Evolutionary conservation across 352 stramenopile species (phyloP).

Genomic region (Globisporangium sylvaticum): DNA sequence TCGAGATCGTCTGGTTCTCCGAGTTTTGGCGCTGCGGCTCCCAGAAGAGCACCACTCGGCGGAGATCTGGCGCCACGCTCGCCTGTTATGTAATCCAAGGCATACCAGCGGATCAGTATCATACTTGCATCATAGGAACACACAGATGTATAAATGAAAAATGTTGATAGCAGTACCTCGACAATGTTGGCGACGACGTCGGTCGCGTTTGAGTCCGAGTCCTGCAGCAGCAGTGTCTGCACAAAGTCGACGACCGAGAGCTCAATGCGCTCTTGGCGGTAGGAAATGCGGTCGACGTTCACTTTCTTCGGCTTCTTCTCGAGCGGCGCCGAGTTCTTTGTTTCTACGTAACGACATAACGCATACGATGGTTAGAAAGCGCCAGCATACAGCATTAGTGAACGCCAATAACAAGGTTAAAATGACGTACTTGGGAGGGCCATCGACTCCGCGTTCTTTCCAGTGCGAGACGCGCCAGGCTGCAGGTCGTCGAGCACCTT

Average conservation of each 20-base stretch:
- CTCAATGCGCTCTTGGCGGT: conserved; percentile 71
- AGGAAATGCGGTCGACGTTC: conserved; percentile 60
- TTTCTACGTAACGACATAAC: conserved; percentile 39
- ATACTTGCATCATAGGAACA: not conserved
- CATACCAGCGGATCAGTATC: not conserved
- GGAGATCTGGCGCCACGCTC: conserved; percentile 63
- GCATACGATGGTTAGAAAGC: not conserved
- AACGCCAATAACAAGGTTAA: not conserved
- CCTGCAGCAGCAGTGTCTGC: conserved; percentile 61
- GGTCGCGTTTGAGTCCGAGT: conserved; percentile 51
- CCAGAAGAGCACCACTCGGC: conserved; percentile 68
- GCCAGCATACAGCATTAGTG: not conserved
- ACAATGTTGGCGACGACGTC: conserved; percentile 68
- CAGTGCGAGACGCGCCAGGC: conserved; percentile 20
- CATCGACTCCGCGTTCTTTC: conserved; percentile 57
- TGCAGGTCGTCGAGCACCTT: conserved; percentile 69
- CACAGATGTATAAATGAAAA: not conserved
- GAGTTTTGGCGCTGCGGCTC: conserved; percentile 65
- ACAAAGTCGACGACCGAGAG: conserved; percentile 62
- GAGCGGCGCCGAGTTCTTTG: conserved; percentile 59
- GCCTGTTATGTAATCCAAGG: conserved; percentile 23
- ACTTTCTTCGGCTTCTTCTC: conserved; percentile 68
- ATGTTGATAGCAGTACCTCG: conserved; percentile 31
- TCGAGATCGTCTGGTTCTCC: conserved; percentile 66
- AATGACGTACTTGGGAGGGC: conserved; percentile 9